Evolutionary conservation across 352 stramenopile genomes (phyloP), one percentile per base, ranked within the genome.

Genomic region (Plasmopara halstedii): DNA sequence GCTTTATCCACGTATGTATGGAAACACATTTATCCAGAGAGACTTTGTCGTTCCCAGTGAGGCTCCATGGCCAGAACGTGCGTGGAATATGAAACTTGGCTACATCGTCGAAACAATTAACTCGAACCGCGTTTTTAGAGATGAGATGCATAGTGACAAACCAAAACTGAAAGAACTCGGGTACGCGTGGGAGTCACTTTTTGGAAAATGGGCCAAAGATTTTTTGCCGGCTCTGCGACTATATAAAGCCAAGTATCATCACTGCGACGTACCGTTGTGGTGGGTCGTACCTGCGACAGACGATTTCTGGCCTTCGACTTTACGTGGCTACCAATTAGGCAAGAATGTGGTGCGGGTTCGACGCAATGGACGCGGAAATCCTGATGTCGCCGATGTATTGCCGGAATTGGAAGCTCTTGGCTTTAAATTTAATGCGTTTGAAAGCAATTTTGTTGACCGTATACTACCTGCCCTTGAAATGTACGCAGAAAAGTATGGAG

Each of bases 231-330:
- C 85, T 2, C 65, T 97, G 27, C 31, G 75, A 23, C 50, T 56
- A 2, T 97, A 95, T 65, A 85, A 91, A 26, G 54, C 78, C 31
- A 53, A 93, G 23, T 81, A 89, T 49, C 76, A 75, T 15, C 83
- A 98, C 62, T 82, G 95, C 36, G 72, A 96, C 43, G 85, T 97
- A 9, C 84, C 88, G n/a, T 52, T 43, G 35, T 67, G 57, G 67
- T 75, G 86, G 41, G 60, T 91, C 22, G 80, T 69, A 32, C 56
- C 63, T 2, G 34, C 37, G 4, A 53, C 22, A 31, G 67, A 78
- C 19, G 39, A 58, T 6, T 64, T 70, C 7, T 96, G 84, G 83
- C 82, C 85, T 17, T 66, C 84, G 38, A 56, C 75, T 14, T 57
- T 77, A 4, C 80, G 80, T 53, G 84, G 87, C 0, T 83, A 96